phyloP scores from a whole-genome alignment of 2,329 filamentous ascomycete genomes.

The Aspergillus sp. region DNA sequence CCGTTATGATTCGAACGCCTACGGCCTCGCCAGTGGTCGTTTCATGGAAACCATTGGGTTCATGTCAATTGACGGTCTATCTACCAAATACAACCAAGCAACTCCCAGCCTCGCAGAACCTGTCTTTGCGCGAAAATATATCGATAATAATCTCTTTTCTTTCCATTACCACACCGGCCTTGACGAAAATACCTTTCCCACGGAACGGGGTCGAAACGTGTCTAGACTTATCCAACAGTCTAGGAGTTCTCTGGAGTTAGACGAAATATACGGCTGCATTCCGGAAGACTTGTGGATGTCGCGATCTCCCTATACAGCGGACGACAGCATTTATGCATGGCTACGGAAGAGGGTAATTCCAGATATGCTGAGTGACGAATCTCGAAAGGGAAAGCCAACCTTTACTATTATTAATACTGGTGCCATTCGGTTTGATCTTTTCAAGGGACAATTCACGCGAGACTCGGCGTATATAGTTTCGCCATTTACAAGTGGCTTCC shows the following conservation, averaged over 20 bases:
- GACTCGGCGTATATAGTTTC: conserved; percentile 85
- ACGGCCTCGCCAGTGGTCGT: conserved; percentile 80
- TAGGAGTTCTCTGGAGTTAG: conserved; percentile 69
- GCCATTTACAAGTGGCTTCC: conserved; percentile 79
- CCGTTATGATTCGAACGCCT: conserved; percentile 73
- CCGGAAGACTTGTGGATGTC: conserved; percentile 80
- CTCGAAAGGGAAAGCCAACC: conserved; percentile 58
- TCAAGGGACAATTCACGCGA: conserved; percentile 84
- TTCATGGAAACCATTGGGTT: conserved; percentile 97
- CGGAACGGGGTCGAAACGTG: conserved; percentile 70
- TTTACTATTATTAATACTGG: conserved; percentile 85
- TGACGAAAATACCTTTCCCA: conserved; percentile 71
- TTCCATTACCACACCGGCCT: conserved; percentile 77
- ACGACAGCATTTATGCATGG: conserved; percentile 78
- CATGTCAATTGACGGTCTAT: conserved; percentile 75
- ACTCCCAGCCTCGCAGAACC: conserved; percentile 36
- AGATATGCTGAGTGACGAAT: conserved; percentile 58
- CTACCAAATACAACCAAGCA: conserved; percentile 38
- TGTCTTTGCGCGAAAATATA: conserved; percentile 76
- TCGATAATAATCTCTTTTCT: conserved; percentile 89
- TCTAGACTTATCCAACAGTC: conserved; percentile 68
- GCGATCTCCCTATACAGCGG: conserved; percentile 69
- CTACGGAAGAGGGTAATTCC: conserved; percentile 75
- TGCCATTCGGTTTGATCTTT: conserved; percentile 91
- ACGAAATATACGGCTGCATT: conserved; percentile 77